These are phyloP conservation scores for Fusarium lateritium DNA, from an alignment of 2,329 filamentous ascomycete genomes.

Conservation along the genomic window DNA sequence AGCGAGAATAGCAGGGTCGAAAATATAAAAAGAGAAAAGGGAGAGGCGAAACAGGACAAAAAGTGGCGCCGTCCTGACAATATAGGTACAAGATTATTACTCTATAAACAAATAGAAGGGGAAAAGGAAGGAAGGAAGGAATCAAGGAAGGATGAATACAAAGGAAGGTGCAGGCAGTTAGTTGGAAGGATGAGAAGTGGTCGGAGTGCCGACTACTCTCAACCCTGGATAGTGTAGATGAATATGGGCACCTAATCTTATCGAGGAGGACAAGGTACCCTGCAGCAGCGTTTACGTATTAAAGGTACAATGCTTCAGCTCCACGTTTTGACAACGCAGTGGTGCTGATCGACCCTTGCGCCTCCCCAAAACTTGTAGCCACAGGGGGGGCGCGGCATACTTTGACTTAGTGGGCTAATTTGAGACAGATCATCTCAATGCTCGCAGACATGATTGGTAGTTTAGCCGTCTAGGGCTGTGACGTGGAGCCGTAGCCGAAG, in stretches of 20 bases:
- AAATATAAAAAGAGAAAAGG: not conserved
- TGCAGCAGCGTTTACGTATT: not conserved
- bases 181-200: conserved; percentile 12
- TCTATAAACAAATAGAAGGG: conserved; percentile 10
- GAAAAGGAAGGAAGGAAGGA: conserved; percentile 1
- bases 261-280: conserved; percentile 8
- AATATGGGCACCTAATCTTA: conserved; percentile 34
- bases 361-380: conserved; percentile 9
- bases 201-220: not conserved
- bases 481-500: conserved; percentile 21
- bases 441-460: conserved; percentile 6
- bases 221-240: conserved; percentile 12
- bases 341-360: conserved; percentile 24
- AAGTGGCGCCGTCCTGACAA: conserved; percentile 14
- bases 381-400: conserved; percentile 7
- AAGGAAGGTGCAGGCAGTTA: conserved; percentile 4
- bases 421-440: conserved; percentile 30
- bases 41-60: conserved; percentile 4
- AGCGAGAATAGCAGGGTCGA: not conserved
- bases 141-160: not conserved
- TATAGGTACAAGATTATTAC: conserved; percentile 1
- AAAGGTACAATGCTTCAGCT: conserved; percentile 9
- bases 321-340: conserved; percentile 1
- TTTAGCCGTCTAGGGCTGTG: conserved; percentile 23
- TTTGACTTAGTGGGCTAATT: conserved; percentile 8